These are phyloP conservation scores for Aschersonia sp. DNA, from an alignment of 2,329 filamentous ascomycete species.

Conservation along the genomic window DNA sequence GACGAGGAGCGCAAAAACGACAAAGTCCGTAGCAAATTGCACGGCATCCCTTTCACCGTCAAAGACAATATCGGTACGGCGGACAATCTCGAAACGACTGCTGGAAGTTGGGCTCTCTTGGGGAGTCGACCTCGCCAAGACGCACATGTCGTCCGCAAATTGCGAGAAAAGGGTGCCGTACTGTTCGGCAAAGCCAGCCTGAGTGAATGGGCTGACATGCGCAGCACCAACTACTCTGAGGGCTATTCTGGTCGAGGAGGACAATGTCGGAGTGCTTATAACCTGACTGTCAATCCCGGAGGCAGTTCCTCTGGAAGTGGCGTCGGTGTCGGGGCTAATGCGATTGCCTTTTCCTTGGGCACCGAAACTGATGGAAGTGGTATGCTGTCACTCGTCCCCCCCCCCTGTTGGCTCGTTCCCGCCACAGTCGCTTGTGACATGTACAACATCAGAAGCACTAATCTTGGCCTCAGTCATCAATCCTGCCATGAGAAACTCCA, in stretches of 20 bases:
- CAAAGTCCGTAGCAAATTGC: conserved; percentile 47
- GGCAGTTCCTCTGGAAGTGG: conserved; percentile 56
- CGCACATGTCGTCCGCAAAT: conserved; percentile 43
- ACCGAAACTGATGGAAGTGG: conserved; percentile 61
- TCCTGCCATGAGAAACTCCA: conserved; percentile 52
- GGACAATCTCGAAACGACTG: conserved; percentile 61
- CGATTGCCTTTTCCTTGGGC: conserved; percentile 49
- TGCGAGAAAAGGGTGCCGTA: conserved; percentile 52
- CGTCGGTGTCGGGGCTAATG: conserved; percentile 48
- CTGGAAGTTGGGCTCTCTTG: conserved; percentile 52
- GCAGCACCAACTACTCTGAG: conserved; percentile 51
- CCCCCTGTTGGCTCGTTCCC: neutral
- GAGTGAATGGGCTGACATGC: conserved; percentile 64
- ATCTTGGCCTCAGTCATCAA: conserved; percentile 39
- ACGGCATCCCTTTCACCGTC: conserved; percentile 62
- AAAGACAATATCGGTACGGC: conserved; percentile 61
- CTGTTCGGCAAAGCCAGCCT: conserved; percentile 58
- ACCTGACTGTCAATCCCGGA: conserved; percentile 52
- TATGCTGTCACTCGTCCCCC: conserved; percentile 11
- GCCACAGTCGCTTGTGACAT: neutral
- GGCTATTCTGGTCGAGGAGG: conserved; percentile 52
- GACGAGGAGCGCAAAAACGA: conserved; percentile 46
- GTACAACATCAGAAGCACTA: neutral
- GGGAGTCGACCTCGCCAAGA: conserved; percentile 55
- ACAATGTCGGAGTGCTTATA: conserved; percentile 52